Percentiles rank a stretch among this genome's conserved stretches.
Evolutionary conservation across 768 basidiomycete genomes (phyloP).

Genomic region (Sarcomyxa edulis): DNA sequence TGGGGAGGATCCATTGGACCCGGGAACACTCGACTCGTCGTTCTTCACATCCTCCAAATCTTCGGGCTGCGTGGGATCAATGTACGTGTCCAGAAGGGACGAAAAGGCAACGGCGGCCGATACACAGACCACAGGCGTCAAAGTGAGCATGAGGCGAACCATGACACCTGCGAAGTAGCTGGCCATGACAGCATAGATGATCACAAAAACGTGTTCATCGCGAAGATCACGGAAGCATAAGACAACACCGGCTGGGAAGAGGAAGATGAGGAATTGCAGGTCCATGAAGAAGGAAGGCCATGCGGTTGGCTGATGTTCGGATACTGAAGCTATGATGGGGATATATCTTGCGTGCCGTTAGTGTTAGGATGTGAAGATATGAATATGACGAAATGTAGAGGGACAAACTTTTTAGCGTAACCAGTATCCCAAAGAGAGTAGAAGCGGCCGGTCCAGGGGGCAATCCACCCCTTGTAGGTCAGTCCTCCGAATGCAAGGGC

Average conservation of each 20-base stretch:
- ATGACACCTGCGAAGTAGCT: constrained; percentile 99
- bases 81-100: constrained; percentile 80
- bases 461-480: constrained; percentile 93
- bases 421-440: constrained; percentile 99
- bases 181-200: constrained; percentile 93
- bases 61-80: constrained; percentile 76
- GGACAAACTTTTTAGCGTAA: constrained; percentile 88
- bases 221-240: constrained; percentile 91
- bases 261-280: constrained; percentile 93
- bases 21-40: constrained; percentile 19
- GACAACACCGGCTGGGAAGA: constrained; percentile 95
- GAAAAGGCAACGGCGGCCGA: constrained; percentile 89
- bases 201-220: constrained; percentile 97
- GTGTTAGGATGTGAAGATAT: constrained; percentile 8
- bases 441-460: constrained; percentile 99
- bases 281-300: constrained; percentile 99
- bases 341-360: constrained; percentile 56
- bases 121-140: constrained; percentile 96
- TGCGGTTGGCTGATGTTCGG: constrained; percentile 98
- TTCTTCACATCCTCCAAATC: constrained; percentile 24
- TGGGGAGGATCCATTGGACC: constrained; percentile 20
- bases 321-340: constrained; percentile 98
- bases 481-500: constrained; percentile 69
- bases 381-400: constrained; percentile 2
- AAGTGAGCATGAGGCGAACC: constrained; percentile 97